Percentiles rank a stretch among this genome's conserved stretches.
Evolutionary conservation across 495 filamentous ascomycete genomes (phyloP).

Genomic region (Bryoglossum gracile): DNA sequence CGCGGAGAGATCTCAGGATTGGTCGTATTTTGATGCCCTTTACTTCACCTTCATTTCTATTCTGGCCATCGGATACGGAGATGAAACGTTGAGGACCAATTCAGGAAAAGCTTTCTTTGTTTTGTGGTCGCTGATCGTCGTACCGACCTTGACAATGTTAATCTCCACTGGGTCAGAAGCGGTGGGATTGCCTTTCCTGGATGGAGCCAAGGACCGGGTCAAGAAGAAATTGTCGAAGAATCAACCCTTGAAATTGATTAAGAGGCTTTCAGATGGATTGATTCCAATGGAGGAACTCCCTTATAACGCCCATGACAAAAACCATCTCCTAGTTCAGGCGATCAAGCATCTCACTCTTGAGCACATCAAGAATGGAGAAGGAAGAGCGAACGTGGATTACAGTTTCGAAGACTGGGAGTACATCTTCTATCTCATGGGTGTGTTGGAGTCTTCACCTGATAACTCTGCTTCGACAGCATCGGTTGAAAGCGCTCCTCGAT

Average conservation of each 20-base stretch:
- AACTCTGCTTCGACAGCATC: neutral
- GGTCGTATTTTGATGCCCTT: constrained; percentile 68
- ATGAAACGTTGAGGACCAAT: constrained; percentile 58
- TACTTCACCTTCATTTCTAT: constrained; percentile 74
- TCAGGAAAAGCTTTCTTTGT: constrained; percentile 75
- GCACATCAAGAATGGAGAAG: neutral
- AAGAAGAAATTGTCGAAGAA: neutral
- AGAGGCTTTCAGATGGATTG: neutral
- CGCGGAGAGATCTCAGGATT: constrained; percentile 28
- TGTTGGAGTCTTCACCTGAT: neutral
- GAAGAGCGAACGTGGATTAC: neutral
- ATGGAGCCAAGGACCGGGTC: neutral
- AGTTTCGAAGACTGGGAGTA: constrained; percentile 16
- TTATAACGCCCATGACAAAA: constrained; percentile 12
- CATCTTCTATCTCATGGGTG: constrained; percentile 13
- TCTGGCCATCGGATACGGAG: constrained; percentile 79
- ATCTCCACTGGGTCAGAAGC: constrained; percentile 34
- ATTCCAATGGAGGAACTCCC: constrained; percentile 2
- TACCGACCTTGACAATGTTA: constrained; percentile 74
- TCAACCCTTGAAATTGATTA: neutral
- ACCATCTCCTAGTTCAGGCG: constrained; percentile 10
- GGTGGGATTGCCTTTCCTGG: constrained; percentile 5
- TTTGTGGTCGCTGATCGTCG: constrained; percentile 74
- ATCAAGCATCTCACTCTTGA: constrained; percentile 5
- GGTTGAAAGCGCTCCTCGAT: neutral